These are phyloP conservation scores for Chlamydomonas sphaeroides DNA, from an alignment of 139 green algal species.

Conservation along the genomic window DNA sequence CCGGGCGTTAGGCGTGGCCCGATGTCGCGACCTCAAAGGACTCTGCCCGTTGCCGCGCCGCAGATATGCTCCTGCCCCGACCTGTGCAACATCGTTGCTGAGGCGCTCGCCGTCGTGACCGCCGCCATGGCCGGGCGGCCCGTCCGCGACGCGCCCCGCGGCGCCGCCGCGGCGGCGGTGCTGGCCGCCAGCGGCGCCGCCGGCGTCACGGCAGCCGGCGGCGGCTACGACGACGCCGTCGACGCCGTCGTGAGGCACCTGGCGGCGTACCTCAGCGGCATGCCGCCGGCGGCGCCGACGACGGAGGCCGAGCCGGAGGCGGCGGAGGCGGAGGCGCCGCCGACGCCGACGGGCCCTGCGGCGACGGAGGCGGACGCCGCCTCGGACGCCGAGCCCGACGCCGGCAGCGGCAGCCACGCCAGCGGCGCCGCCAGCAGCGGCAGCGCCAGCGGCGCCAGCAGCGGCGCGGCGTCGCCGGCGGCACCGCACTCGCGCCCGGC, in stretches of 20 bases:
- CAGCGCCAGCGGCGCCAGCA: no score
- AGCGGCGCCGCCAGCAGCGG: not conserved
- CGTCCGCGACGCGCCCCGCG: not conserved
- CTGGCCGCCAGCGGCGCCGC: not conserved
- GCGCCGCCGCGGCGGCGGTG: not conserved
- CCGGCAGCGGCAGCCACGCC: not conserved
- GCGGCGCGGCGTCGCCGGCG: no score
- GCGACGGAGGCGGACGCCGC: no score
- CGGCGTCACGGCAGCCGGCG: not conserved
- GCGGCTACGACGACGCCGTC: not conserved
- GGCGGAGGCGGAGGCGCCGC: not conserved
- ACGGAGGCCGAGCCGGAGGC: not conserved
- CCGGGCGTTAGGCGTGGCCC: no score
- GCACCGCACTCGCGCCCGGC: no score
- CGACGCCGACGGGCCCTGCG: no score
- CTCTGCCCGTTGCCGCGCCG: no score
- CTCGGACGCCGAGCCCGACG: no score
- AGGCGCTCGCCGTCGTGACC: conserved; percentile 4
- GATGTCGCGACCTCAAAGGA: no score
- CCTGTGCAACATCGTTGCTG: not conserved
- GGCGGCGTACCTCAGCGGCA: conserved; percentile 18
- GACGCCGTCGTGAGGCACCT: conserved; percentile 18
- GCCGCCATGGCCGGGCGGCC: conserved; percentile 1
- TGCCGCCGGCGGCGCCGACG: not conserved
- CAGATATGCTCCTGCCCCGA: not conserved